Percentiles rank a stretch among this genome's conserved stretches.
Conservation (phyloP, 2,329 filamentous ascomycete genomes). For the Venturia oleaginea region DNA sequence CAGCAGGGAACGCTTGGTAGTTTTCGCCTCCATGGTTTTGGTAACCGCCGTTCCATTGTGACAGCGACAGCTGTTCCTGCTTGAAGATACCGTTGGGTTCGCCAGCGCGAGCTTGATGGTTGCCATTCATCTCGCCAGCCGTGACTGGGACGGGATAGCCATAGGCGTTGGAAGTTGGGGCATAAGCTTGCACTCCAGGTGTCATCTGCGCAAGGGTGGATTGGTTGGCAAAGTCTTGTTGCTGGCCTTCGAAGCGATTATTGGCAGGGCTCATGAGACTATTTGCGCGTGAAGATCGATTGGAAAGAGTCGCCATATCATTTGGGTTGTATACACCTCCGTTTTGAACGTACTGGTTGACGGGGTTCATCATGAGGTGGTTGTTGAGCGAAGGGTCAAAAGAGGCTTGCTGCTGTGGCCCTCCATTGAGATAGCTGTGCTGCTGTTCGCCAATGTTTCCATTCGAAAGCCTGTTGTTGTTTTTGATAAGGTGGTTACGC, state of each 20-base stretch:
- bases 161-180: neutral
- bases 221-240: constrained; percentile 5
- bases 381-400: constrained; percentile 6
- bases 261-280: constrained; percentile 35
- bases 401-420: neutral
- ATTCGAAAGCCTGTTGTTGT: constrained; percentile 28
- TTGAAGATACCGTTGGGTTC: constrained; percentile 6
- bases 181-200: neutral
- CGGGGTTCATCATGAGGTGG: constrained; percentile 1
- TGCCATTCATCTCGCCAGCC: neutral
- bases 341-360: neutral
- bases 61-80: neutral
- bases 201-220: neutral
- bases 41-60: neutral
- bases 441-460: constrained; percentile 4
- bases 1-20: neutral
- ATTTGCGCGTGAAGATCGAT: constrained; percentile 40
- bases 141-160: neutral
- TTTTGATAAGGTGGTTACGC: constrained; percentile 60
- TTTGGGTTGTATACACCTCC: neutral
- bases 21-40: neutral
- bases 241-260: neutral
- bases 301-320: constrained; percentile 30
- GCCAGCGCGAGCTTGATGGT: neutral
- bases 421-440: constrained; percentile 9